Base-by-base conservation (phyloP, 2,329 filamentous ascomycete genomes). In the Nemania diffusa region DNA sequence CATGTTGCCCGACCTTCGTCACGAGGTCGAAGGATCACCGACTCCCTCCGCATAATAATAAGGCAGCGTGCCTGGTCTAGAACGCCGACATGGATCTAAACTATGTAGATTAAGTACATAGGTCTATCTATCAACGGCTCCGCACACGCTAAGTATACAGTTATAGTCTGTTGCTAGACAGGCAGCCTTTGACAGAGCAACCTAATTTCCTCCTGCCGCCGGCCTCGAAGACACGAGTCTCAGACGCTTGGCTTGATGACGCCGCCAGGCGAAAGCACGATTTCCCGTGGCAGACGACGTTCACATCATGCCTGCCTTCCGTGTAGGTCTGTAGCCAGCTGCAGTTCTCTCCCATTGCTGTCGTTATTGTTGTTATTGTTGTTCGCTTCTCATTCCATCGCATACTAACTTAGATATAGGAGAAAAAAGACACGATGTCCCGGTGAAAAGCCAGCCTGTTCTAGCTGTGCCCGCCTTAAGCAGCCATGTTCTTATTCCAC, bases 351-450 rank as follows among this genome's bases (percentile, higher is more conserved):
- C 13, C 29, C 40, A 20, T 34, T 40, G 34, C n/a, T n/a, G n/a
- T n/a, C n/a, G n/a, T n/a, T n/a, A n/a, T 40, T 40, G 5, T 40
- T 40, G 32, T 27, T 1, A n/a, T 34, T 37, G 8, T 40, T 40
- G 44, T 27, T 60, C n/a, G 11, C 34, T 20, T 34, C 5, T 55
- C 4, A 11, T 46, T 20, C 22, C 2, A 4, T 44, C 46, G n/a
- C 37, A 24, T 63, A 29, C 63, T 70, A 24, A 70, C 56, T 37
- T 46, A 13, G 13, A 51, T 37, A 52, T 34, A 70, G 68, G 60
- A 61, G 68, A 53, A 70, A 70, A 37, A 70, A 70, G 68, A 70
- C 66, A 57, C 65, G 68, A 57, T 70, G 68, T 64, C 68, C 68
- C 29, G 68, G 68, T 34, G 68, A 70, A 50, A 70, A 64, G 65